Evolutionary conservation across 331 rosid species (phyloP).

Genomic region (Phaseolus coccineus): DNA sequence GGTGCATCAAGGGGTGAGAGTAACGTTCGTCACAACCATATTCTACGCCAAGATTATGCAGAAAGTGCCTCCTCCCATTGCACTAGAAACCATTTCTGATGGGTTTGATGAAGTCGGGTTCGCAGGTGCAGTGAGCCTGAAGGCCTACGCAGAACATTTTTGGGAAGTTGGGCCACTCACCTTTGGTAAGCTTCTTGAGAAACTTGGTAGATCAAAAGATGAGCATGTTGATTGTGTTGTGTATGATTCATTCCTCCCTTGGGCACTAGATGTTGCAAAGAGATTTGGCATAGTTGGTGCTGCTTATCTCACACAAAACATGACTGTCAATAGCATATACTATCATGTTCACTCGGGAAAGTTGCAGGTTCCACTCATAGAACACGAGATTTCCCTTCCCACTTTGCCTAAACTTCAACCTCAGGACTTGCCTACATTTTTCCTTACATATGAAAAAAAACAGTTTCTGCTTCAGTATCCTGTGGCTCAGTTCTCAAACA

Average conservation of each 20-base stretch:
- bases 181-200: too few species aligned
- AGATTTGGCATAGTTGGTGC: neutral
- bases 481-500: neutral
- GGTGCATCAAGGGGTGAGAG: neutral
- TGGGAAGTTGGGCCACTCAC: neutral
- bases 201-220: too few species aligned
- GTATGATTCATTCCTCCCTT: neutral
- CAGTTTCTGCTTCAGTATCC: neutral
- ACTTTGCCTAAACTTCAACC: neutral
- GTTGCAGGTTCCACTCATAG: neutral
- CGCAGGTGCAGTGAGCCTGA: neutral
- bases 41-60: constrained; percentile 24
- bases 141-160: neutral
- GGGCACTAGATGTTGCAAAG: neutral
- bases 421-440: constrained; percentile 6
- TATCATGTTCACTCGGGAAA: neutral
- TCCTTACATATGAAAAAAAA: constrained; percentile 11
- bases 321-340: neutral
- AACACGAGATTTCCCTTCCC: neutral
- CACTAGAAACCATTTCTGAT: constrained; percentile 48
- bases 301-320: neutral
- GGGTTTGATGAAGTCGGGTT: constrained; percentile 28
- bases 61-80: constrained; percentile 20
- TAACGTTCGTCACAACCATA: constrained; percentile 35
- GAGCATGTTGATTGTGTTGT: neutral